Percentiles rank a stretch among this genome's conserved stretches.
Conservation (phyloP, 371 early-diverging fungal species). For the Choanephora cucurbitarum region DNA sequence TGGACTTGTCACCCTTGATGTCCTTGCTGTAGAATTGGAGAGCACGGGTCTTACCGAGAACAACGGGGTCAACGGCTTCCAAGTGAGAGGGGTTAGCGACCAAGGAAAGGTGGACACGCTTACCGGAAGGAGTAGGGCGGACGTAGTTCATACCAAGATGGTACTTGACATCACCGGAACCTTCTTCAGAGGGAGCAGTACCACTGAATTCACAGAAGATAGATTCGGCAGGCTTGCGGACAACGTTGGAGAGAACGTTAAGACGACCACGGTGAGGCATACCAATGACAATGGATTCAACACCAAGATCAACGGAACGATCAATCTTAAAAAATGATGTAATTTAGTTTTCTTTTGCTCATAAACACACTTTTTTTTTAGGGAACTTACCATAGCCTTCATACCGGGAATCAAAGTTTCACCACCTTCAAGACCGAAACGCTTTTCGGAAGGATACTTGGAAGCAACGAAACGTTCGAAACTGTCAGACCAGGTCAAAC, state of each 20-base stretch:
- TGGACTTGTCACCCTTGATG: constrained; percentile 73
- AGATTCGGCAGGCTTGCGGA: constrained; percentile 96
- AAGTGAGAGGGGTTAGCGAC: constrained; percentile 98
- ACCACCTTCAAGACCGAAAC: constrained; percentile 98
- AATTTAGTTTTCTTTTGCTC: background rate
- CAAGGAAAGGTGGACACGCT: constrained; percentile 93
- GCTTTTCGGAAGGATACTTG: constrained; percentile 95
- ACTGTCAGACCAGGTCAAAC: constrained; percentile 94
- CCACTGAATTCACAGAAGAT: constrained; percentile 97
- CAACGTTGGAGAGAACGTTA: constrained; percentile 97
- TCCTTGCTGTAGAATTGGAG: constrained; percentile 93
- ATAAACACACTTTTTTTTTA: too few relatives aligned
- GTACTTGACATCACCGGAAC: constrained; percentile 98
- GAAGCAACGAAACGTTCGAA: constrained; percentile 95
- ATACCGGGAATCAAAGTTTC: constrained; percentile 97
- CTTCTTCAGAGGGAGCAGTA: constrained; percentile 81
- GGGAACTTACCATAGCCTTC: constrained; percentile 82
- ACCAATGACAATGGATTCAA: constrained; percentile 93
- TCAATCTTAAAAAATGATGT: constrained; percentile 69
- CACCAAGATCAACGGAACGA: constrained; percentile 89
- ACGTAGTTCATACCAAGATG: constrained; percentile 97
- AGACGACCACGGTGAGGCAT: constrained; percentile 99
- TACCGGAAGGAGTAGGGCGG: constrained; percentile 94
- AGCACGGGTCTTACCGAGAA: constrained; percentile 94
- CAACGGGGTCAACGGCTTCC: constrained; percentile 98